These are phyloP conservation scores for bread wheat (Triticum aestivum) DNA, from an alignment of 176 grass and related monocot species.

Conservation along the genomic window DNA sequence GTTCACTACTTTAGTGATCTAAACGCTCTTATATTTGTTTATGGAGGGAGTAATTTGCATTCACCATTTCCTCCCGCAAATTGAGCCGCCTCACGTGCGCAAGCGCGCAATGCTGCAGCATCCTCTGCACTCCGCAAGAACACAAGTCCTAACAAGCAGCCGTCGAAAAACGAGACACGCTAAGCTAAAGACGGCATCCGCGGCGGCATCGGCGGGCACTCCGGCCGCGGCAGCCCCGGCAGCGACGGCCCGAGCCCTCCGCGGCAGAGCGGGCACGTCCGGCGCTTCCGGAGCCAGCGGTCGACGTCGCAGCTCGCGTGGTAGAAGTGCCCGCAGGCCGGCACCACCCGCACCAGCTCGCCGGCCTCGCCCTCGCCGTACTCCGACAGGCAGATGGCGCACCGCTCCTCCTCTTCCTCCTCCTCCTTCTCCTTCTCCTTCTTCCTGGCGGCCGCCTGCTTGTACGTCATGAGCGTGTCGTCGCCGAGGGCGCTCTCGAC, in stretches of 20 bases:
- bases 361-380: too few relatives aligned
- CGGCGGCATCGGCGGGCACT: constrained; percentile 33
- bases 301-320: constrained; percentile 40
- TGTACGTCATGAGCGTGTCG: too few relatives aligned
- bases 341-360: neutral
- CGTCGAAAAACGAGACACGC: neutral
- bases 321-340: constrained; percentile 53
- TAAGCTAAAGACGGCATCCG: neutral
- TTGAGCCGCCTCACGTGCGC: neutral
- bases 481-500: too few relatives aligned
- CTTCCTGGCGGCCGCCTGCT: too few relatives aligned
- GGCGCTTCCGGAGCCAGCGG: constrained; percentile 30
- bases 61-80: neutral
- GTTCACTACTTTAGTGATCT: too few relatives aligned
- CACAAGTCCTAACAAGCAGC: neutral
- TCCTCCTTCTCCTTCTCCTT: too few relatives aligned
- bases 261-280: constrained; percentile 35
- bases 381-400: too few relatives aligned
- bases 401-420: too few relatives aligned
- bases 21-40: too few relatives aligned
- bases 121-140: neutral
- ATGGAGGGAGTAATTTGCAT: too few relatives aligned
- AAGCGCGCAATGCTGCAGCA: too few relatives aligned
- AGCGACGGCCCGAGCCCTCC: neutral
- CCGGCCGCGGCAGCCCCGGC: neutral